Evolutionary conservation across 139 green algal genomes (phyloP).

Genomic region (Trebouxia sp.): DNA sequence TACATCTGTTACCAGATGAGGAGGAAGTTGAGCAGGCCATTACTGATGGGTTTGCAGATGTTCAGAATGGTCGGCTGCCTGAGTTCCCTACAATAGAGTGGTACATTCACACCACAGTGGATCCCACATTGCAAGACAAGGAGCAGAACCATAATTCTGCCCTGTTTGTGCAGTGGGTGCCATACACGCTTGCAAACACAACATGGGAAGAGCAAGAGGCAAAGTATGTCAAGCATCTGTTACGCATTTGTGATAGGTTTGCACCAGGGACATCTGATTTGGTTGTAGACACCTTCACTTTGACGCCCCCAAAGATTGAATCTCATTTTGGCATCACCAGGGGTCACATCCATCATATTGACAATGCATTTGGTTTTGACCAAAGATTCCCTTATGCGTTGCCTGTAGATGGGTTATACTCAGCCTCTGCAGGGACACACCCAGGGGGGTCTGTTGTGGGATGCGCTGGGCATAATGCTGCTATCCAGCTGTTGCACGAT

Average conservation of each 20-base stretch:
- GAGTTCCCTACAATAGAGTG: conserved; percentile 61
- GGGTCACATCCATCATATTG: conserved; percentile 68
- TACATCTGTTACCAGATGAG: conserved; percentile 59
- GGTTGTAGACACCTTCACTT: conserved; percentile 55
- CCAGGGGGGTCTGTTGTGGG: conserved; percentile 57
- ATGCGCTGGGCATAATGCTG: conserved; percentile 61
- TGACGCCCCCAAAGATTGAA: conserved; percentile 59
- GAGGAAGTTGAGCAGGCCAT: conserved; percentile 29
- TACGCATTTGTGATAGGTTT: conserved; percentile 50
- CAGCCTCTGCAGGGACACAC: conserved; percentile 51
- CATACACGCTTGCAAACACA: conserved; percentile 35
- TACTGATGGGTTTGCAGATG: conserved; percentile 32
- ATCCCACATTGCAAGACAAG: conserved; percentile 45
- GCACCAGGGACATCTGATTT: conserved; percentile 50
- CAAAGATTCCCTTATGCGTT: conserved; percentile 55
- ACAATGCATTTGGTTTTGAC: conserved; percentile 58
- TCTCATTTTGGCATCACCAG: conserved; percentile 60
- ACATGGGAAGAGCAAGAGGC: conserved; percentile 53
- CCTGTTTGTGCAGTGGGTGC: conserved; percentile 65
- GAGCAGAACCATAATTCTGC: conserved; percentile 54
- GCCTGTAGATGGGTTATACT: conserved; percentile 51
- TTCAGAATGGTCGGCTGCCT: conserved; percentile 32
- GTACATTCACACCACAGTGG: conserved; percentile 58
- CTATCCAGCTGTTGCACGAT: conserved; percentile 45
- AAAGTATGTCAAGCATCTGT: conserved; percentile 51